A percentile compares a stretch with the other conserved stretches of the same genome.
These are phyloP conservation scores for Suillus tomentosus DNA, from an alignment of 768 basidiomycete genomes.

Conservation along the genomic window DNA sequence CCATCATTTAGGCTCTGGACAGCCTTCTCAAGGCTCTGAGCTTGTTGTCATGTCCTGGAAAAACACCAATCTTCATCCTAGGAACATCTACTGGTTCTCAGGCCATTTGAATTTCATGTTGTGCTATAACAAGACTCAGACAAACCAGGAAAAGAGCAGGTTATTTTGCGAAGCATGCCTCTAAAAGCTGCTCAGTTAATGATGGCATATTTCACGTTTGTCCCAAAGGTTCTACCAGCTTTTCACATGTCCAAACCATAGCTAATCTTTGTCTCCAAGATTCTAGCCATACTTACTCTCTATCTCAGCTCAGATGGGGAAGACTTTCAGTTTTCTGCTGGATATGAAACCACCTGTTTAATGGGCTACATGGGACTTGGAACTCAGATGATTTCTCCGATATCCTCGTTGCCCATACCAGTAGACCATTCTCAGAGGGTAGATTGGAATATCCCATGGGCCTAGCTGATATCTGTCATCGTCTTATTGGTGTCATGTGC, in stretches of 20 bases:
- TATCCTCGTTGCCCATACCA: neutral
- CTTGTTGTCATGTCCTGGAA: neutral
- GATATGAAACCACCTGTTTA: neutral
- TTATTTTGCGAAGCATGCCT: neutral
- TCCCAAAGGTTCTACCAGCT: neutral
- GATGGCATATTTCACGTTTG: neutral
- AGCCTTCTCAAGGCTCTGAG: neutral
- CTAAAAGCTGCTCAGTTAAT: neutral
- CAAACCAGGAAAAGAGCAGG: neutral
- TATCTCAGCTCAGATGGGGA: neutral
- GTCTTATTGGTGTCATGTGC: neutral
- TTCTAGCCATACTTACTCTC: neutral
- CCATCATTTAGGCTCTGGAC: neutral
- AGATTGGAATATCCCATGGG: neutral
- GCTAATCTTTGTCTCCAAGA: neutral
- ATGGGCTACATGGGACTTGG: neutral
- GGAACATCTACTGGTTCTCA: neutral
- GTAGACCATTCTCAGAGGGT: neutral
- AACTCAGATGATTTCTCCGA: neutral
- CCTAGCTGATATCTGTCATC: neutral
- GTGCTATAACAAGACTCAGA: neutral
- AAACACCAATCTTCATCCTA: neutral
- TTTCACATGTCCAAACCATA: neutral
- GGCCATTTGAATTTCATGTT: neutral
- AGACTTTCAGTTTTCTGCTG: neutral